Percentiles rank a stretch among this genome's conserved stretches.
Evolutionary conservation across 2,329 filamentous ascomycete genomes (phyloP).

Genomic region (Colletotrichum musicola): DNA sequence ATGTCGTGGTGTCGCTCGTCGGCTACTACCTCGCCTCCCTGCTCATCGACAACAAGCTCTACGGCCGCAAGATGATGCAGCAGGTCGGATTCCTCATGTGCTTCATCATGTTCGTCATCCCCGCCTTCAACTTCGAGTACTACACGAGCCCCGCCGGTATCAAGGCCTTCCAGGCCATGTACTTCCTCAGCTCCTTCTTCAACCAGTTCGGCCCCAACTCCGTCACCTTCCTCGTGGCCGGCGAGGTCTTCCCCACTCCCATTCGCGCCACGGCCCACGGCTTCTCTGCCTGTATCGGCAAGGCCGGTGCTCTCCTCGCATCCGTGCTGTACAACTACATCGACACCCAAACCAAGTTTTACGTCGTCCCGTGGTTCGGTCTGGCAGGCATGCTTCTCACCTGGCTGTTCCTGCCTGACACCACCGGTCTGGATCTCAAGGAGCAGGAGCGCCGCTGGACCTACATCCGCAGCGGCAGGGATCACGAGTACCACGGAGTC

Average conservation of each 20-base stretch:
- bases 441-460: conserved; percentile 96
- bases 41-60: conserved; percentile 95
- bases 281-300: conserved; percentile 91
- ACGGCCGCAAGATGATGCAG: conserved; percentile 97
- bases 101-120: conserved; percentile 93
- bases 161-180: conserved; percentile 96
- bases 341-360: conserved; percentile 84
- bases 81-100: conserved; percentile 92
- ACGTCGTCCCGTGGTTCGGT: conserved; percentile 96
- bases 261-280: conserved; percentile 95
- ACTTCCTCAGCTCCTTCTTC: conserved; percentile 98
- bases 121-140: conserved; percentile 89
- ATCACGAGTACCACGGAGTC: conserved; percentile 89
- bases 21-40: conserved; percentile 94
- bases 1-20: conserved; percentile 85
- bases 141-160: conserved; percentile 80
- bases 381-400: conserved; percentile 88
- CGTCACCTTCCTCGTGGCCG: conserved; percentile 95
- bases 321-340: conserved; percentile 97
- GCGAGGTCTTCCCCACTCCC: conserved; percentile 95
- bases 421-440: conserved; percentile 94
- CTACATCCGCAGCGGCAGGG: conserved; percentile 83
- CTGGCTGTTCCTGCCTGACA: conserved; percentile 91
- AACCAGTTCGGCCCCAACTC: conserved; percentile 98
- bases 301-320: conserved; percentile 87